phyloP scores from a whole-genome alignment of 73 alveolate species.

The Paramecium octaurelia region DNA sequence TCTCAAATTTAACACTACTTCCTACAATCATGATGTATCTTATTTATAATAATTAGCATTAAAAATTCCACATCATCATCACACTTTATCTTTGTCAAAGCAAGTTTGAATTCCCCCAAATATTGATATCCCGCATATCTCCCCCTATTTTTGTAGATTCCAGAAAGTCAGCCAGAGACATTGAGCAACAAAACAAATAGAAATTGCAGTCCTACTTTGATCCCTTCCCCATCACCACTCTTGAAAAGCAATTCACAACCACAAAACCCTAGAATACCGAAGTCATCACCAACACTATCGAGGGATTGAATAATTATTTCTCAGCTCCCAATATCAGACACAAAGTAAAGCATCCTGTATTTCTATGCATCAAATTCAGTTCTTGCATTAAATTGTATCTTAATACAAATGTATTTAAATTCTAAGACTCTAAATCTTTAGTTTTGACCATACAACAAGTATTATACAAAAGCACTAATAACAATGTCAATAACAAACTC shows the following conservation, averaged over 20 bases:
- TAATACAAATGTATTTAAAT: slow-evolving; percentile 49
- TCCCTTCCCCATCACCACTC: slow-evolving; percentile 46
- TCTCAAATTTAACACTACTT: slow-evolving; percentile 67
- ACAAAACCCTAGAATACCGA: slow-evolving; percentile 50
- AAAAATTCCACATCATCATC: slow-evolving; percentile 52
- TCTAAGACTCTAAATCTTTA: slow-evolving; percentile 12
- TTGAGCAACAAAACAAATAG: slow-evolving; percentile 43
- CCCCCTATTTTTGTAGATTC: slow-evolving; percentile 75
- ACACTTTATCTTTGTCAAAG: slow-evolving; percentile 51
- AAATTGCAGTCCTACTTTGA: slow-evolving; percentile 62
- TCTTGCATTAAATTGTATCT: slow-evolving; percentile 60
- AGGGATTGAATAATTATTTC: slow-evolving; percentile 66
- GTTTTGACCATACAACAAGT: background rate
- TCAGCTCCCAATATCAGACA: slow-evolving; percentile 74
- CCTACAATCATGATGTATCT: slow-evolving; percentile 68
- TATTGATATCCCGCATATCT: slow-evolving; percentile 65
- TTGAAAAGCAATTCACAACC: slow-evolving; percentile 30
- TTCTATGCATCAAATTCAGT: slow-evolving; percentile 63
- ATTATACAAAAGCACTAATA: slow-evolving; percentile 27
- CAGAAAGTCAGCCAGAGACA: slow-evolving; percentile 69
- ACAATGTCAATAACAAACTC: slow-evolving; percentile 12
- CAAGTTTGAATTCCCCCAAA: slow-evolving; percentile 61
- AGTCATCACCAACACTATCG: slow-evolving; percentile 53
- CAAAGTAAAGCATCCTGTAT: slow-evolving; percentile 70
- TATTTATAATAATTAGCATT: background rate